Percentiles rank a stretch among this genome's conserved stretches.
Conservation (phyloP, 108 stramenopile genomes). For the Fragilaria radians region DNA sequence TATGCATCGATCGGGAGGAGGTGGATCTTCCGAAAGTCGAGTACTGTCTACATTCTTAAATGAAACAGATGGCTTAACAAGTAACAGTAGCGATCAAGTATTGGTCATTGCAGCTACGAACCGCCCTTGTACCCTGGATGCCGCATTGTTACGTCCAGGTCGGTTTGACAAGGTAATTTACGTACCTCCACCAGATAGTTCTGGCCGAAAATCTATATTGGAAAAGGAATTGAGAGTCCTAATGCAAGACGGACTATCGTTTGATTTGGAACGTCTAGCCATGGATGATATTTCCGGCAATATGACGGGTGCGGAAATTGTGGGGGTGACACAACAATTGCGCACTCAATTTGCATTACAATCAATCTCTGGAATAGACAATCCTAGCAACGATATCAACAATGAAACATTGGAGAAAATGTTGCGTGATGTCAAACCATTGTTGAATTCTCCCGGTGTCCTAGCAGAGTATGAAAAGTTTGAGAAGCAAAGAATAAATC, state of each 20-base stretch:
- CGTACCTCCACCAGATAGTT: constrained; percentile 88
- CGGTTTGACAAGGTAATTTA: constrained; percentile 83
- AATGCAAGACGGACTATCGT: constrained; percentile 40
- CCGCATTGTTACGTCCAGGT: constrained; percentile 80
- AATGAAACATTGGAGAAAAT: constrained; percentile 20
- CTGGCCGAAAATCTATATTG: constrained; percentile 83
- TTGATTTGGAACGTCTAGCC: constrained; percentile 48
- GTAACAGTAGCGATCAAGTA: constrained; percentile 65
- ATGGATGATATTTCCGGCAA: constrained; percentile 38
- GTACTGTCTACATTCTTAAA: constrained; percentile 94
- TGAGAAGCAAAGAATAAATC: constrained; percentile 9
- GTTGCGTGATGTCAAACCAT: constrained; percentile 26
- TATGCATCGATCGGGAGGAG: constrained; percentile 48
- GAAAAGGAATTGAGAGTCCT: too few species aligned
- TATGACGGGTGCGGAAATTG: constrained; percentile 86
- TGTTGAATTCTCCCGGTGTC: constrained; percentile 31
- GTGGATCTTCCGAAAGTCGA: constrained; percentile 72
- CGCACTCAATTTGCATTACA: constrained; percentile 30
- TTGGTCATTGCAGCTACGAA: constrained; percentile 87
- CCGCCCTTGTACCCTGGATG: constrained; percentile 73
- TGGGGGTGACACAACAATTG: constrained; percentile 57
- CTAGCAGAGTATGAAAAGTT: constrained; percentile 39
- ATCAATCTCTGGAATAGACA: background rate
- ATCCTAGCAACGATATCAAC: background rate
- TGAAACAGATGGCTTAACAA: constrained; percentile 97